Conservation (phyloP, 176 grass and related monocot genomes). For the Aechmea fasciata region DNA sequence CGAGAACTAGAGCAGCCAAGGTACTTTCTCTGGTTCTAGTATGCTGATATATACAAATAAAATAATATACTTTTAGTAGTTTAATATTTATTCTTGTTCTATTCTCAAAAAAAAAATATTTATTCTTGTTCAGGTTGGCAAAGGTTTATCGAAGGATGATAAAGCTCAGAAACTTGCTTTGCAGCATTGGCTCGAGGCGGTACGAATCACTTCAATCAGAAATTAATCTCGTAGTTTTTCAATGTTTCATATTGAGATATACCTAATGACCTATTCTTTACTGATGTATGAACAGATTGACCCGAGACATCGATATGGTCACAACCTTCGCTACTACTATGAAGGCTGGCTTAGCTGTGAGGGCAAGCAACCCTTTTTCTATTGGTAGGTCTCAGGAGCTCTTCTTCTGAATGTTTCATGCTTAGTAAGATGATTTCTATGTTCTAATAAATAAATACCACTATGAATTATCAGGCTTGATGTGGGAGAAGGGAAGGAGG, state of each 20-base stretch:
- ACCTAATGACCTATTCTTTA: constrained; percentile 5
- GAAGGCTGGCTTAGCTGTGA: constrained; percentile 63
- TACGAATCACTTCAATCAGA: constrained; percentile 21
- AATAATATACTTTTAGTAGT: background rate
- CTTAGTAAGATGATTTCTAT: background rate
- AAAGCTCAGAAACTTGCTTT: constrained; percentile 86
- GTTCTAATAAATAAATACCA: background rate
- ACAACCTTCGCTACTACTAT: constrained; percentile 93
- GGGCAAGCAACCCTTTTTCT: constrained; percentile 93
- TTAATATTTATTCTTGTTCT: too few relatives aligned
- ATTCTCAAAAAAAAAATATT: too few relatives aligned
- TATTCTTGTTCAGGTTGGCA: constrained; percentile 66
- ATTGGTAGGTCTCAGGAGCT: constrained; percentile 42
- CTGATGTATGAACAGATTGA: constrained; percentile 58
- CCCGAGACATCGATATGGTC: constrained; percentile 82
- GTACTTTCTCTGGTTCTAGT: constrained; percentile 20
- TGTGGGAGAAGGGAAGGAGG: constrained; percentile 78
- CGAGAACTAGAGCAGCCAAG: constrained; percentile 71
- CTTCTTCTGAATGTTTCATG: background rate
- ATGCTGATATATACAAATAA: background rate
- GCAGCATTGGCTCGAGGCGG: constrained; percentile 97
- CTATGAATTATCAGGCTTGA: constrained; percentile 38
- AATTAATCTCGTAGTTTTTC: background rate
- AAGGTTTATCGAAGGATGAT: constrained; percentile 82
- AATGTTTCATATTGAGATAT: background rate